A percentile compares a stretch with the other conserved stretches of the same genome.
Conservation (phyloP, 805 yeast genomes). For the Trichomonascus vanleenenianus region DNA sequence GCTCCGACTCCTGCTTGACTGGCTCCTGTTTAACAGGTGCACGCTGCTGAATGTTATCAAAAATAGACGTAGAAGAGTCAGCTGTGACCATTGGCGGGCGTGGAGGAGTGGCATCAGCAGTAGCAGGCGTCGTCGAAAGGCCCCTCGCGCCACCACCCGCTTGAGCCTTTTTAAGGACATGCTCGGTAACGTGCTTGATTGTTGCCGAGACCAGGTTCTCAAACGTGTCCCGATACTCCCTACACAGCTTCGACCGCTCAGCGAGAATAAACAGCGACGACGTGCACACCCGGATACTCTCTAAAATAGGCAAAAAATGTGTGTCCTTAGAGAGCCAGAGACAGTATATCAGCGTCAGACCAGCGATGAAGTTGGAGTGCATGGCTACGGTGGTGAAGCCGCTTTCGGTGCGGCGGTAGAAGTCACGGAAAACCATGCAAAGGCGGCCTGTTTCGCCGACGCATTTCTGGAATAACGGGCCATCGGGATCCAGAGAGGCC, state of each 20-base stretch:
- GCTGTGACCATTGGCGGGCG: conserved; percentile 1
- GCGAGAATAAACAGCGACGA: conserved; percentile 58
- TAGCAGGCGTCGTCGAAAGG: neutral
- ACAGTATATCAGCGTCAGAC: conserved; percentile 59
- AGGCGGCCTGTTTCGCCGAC: conserved; percentile 68
- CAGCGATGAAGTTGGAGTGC: conserved; percentile 62
- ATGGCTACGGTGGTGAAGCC: conserved; percentile 63
- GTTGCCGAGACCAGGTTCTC: conserved; percentile 62
- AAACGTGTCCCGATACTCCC: conserved; percentile 57
- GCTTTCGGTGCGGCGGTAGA: conserved; percentile 51
- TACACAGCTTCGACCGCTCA: conserved; percentile 54
- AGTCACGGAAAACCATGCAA: conserved; percentile 54
- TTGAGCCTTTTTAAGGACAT: neutral
- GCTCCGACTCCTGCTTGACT: too few relatives aligned
- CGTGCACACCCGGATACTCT: conserved; percentile 59
- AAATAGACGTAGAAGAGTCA: neutral
- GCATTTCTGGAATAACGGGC: conserved; percentile 53
- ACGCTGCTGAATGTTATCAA: neutral
- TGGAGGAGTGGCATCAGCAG: neutral
- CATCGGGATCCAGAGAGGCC: conserved; percentile 53
- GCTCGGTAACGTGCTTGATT: conserved; percentile 45
- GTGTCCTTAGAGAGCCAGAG: conserved; percentile 58
- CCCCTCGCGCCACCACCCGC: neutral
- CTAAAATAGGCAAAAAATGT: conserved; percentile 32
- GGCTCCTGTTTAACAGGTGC: too few relatives aligned